Evolutionary conservation across 2,329 filamentous ascomycete species (phyloP), one percentile per base, ranked within the genome.

Genomic region (Fusarium brachygibbosum): DNA sequence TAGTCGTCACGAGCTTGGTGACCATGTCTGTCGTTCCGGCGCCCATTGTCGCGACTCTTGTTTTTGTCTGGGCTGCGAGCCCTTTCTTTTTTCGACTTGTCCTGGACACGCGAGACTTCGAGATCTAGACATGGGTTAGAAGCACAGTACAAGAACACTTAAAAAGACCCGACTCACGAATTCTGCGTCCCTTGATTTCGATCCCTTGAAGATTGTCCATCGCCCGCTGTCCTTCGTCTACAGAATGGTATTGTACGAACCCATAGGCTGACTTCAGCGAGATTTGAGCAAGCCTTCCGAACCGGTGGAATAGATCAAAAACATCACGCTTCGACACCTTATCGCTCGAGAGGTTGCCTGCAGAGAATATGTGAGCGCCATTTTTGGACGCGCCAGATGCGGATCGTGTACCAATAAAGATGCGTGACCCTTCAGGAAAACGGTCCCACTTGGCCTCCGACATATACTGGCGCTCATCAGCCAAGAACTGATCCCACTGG

Each of bases 241-340:
- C 82, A 31, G 93, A 90, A 70, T 97, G 86, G 71, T 97, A 99
- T 77, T 98, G 96, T 35, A 98, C 94, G 77, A 98, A 99, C 2
- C 96, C 96, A 79, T 97, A 98, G 2, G 94, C 94, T 70, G 96
- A 94, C 79, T 98, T 98, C 73, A 98, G 93, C 1, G 94, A 97
- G 63, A 98, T 96, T 78, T 99, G 96, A 3, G 94, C 95, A 46
- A 99, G 84, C 65, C 90, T 91, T 55, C 96, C 96, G 77, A 93
- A 94, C 59, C 86, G 87, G 76, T 94, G 90, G 77, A 99, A 98
- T 19, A 95, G 86, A 76, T 97, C 91, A 80, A 97, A 98, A 11
- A 98, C 89, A 79, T 98, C 94, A 70, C 92, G 89, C 80, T 98
- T 98, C 9, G 93, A 96, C 16, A 97, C 94, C 76, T 94, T 91